Conservation (phyloP, 2,329 filamentous ascomycete species). For the Botrytis sinoallii region DNA sequence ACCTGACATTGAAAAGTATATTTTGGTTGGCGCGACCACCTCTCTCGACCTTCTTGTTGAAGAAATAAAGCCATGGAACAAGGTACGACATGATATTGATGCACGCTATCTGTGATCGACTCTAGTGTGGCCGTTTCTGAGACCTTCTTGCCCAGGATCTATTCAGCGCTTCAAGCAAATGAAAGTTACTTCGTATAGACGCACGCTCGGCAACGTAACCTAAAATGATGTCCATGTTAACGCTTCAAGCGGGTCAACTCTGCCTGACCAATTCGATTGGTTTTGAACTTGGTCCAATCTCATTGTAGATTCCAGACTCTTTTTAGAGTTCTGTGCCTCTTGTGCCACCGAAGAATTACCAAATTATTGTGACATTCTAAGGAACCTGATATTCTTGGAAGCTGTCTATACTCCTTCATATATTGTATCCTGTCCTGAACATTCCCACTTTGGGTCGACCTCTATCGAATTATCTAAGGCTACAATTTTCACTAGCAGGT, state of each 20-base stretch:
- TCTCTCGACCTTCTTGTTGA: background rate
- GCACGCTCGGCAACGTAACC: conserved; percentile 18
- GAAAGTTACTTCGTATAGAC: conserved; percentile 19
- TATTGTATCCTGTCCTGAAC: background rate
- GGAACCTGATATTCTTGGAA: background rate
- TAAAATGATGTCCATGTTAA: conserved; percentile 9
- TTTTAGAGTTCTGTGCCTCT: conserved; percentile 12
- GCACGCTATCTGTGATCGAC: conserved; percentile 10
- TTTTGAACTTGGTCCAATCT: conserved; percentile 10
- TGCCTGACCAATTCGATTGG: background rate
- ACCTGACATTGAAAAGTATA: background rate
- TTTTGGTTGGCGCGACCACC: background rate
- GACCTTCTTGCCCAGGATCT: background rate
- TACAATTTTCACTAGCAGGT: background rate
- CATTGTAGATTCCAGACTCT: conserved; percentile 2
- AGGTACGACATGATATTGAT: conserved; percentile 10
- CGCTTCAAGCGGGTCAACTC: conserved; percentile 19
- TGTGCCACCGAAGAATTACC: conserved; percentile 6
- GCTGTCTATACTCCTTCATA: background rate
- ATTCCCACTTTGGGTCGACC: background rate
- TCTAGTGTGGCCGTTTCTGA: conserved; percentile 14
- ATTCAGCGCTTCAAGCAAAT: conserved; percentile 18
- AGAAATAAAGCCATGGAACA: background rate
- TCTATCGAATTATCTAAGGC: background rate
- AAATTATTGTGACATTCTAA: background rate